A percentile compares a stretch with the other conserved stretches of the same genome.
phyloP scores from a whole-genome alignment of 192 early-diverging fungal genomes.

The Mortierella hygrophila region DNA sequence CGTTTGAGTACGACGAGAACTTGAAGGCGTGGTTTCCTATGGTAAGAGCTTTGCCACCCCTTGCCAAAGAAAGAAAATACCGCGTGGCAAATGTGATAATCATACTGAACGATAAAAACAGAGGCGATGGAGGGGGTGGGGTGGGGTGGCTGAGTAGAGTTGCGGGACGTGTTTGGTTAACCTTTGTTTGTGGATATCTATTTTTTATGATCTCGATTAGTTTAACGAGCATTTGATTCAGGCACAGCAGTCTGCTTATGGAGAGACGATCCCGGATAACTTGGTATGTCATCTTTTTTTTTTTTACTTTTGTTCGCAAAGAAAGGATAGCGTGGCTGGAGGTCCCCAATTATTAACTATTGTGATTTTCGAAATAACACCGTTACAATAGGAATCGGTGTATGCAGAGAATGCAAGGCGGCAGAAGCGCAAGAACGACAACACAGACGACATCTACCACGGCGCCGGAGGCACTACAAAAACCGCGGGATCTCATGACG shows the following conservation, averaged over 20 bases:
- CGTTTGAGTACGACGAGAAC: constrained; percentile 88
- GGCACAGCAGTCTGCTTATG: constrained; percentile 78
- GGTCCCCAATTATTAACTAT: background rate
- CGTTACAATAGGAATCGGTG: constrained; percentile 25
- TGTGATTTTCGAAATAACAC: background rate
- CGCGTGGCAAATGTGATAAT: too few species aligned
- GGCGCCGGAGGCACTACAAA: too few species aligned
- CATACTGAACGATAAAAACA: background rate
- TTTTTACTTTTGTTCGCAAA: background rate
- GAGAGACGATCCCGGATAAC: constrained; percentile 53
- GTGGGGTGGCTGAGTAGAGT: too few species aligned
- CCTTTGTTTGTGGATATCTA: constrained; percentile 2
- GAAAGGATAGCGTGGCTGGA: too few species aligned
- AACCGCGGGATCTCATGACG: constrained; percentile 5
- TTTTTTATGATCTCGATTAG: constrained; percentile 32
- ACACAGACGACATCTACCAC: constrained; percentile 19
- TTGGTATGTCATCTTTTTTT: constrained; percentile 16
- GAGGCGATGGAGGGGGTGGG: background rate
- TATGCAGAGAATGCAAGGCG: constrained; percentile 41
- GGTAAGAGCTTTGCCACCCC: constrained; percentile 52
- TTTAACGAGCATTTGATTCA: constrained; percentile 72
- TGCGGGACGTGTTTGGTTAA: background rate
- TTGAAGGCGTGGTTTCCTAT: constrained; percentile 93
- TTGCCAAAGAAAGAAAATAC: background rate
- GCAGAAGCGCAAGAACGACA: constrained; percentile 40